Evolutionary conservation across 805 yeast species (phyloP).

Genomic region (Schwanniomyces polymorphus): DNA sequence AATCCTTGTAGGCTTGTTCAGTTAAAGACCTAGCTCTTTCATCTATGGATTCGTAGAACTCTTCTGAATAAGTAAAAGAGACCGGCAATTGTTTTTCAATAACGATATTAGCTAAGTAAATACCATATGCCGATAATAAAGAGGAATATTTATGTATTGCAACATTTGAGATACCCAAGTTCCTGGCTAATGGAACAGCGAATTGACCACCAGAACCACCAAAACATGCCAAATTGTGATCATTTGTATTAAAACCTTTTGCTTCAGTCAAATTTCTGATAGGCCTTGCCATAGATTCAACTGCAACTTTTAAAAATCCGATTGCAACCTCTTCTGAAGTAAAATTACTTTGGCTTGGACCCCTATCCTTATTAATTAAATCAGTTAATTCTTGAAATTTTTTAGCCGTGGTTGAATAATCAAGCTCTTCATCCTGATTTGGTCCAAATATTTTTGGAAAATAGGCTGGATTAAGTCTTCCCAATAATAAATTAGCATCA

Average conservation of each 20-base stretch:
- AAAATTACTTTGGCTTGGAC: constrained; percentile 13
- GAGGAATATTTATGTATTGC: constrained; percentile 36
- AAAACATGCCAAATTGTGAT: constrained; percentile 33
- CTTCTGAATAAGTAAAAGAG: constrained; percentile 32
- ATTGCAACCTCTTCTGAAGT: constrained; percentile 32
- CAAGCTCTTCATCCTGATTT: constrained; percentile 62
- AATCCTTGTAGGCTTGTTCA: constrained; percentile 20
- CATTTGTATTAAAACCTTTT: constrained; percentile 27
- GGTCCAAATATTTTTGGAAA: constrained; percentile 87
- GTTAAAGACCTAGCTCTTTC: constrained; percentile 9
- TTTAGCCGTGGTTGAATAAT: constrained; percentile 40
- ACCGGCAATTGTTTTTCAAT: constrained; percentile 37
- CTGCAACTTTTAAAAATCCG: constrained; percentile 35
- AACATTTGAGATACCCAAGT: constrained; percentile 25
- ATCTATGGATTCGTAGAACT: constrained; percentile 10
- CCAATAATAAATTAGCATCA: constrained; percentile 76
- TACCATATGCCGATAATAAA: constrained; percentile 34
- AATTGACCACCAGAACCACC: constrained; percentile 42
- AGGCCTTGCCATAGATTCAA: constrained; percentile 35
- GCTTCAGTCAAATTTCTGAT: constrained; percentile 37
- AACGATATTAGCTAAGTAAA: constrained; percentile 32
- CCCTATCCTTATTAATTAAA: constrained; percentile 43
- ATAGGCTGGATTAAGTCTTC: constrained; percentile 68
- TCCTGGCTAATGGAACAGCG: constrained; percentile 27
- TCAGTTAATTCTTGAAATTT: constrained; percentile 51